Evolutionary conservation across 148 eudicot genomes (phyloP).

Genomic region (Fallopia convolvulus): DNA sequence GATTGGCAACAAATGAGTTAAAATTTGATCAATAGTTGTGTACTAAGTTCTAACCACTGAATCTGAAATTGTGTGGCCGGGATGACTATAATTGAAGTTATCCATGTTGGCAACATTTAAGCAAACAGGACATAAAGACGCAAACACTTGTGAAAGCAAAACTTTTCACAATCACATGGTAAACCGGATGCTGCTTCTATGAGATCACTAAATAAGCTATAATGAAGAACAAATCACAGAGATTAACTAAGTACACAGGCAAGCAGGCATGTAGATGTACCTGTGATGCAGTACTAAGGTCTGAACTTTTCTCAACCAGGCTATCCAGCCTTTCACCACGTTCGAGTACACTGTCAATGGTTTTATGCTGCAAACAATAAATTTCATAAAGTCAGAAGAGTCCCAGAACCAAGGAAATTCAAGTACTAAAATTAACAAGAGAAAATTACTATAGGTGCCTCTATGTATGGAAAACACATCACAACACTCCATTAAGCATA

Average conservation of each 20-base stretch:
- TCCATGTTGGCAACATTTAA: background rate
- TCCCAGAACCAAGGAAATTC: background rate
- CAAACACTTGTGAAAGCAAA: background rate
- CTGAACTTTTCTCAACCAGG: slow-evolving; percentile 94
- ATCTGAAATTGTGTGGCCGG: background rate
- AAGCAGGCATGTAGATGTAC: slow-evolving; percentile 21
- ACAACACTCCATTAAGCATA: background rate
- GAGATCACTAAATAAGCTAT: background rate
- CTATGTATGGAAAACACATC: background rate
- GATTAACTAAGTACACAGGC: background rate
- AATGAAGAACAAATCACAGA: background rate
- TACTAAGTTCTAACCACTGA: background rate
- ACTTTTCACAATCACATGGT: background rate
- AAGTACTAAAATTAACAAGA: background rate
- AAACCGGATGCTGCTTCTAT: background rate
- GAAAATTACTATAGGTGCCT: background rate
- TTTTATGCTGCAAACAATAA: slow-evolving; percentile 55
- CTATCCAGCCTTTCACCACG: slow-evolving; percentile 94
- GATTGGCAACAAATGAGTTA: no score
- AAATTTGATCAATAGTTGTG: background rate
- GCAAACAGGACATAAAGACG: background rate
- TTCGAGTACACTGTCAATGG: slow-evolving; percentile 88
- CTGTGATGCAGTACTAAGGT: slow-evolving; percentile 95
- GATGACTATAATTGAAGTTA: background rate
- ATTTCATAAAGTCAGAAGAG: background rate